These are phyloP conservation scores for Phaeosphaeriaceae sp. DNA, from an alignment of 2,329 filamentous ascomycete genomes.

Conservation along the genomic window DNA sequence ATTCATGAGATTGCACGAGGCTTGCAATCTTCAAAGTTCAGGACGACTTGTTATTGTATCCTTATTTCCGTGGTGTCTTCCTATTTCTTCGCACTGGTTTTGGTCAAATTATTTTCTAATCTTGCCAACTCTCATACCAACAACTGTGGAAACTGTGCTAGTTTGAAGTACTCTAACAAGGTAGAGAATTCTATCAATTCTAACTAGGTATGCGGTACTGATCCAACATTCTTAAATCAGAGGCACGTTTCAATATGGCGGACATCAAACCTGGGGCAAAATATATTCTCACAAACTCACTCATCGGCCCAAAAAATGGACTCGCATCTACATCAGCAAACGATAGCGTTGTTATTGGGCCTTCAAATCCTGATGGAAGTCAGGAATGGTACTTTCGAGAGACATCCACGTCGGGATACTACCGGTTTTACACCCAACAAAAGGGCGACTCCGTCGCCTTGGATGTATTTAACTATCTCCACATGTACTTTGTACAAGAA, in stretches of 20 bases:
- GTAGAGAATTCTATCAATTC: no score
- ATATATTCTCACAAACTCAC: constrained; percentile 9
- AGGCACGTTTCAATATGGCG: constrained; percentile 3
- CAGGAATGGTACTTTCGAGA: constrained; percentile 19
- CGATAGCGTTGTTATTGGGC: constrained; percentile 12
- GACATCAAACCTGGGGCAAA: constrained; percentile 2
- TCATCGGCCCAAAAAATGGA: constrained; percentile 8
- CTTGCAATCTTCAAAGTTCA: background rate
- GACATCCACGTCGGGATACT: constrained; percentile 2
- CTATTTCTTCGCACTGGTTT: no score
- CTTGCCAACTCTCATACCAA: no score
- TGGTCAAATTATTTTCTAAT: no score
- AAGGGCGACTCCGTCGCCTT: constrained; percentile 16
- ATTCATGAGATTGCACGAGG: background rate
- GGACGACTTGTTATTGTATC: no score
- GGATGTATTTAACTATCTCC: constrained; percentile 13
- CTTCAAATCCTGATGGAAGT: background rate
- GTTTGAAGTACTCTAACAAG: no score
- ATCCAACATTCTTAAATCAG: no score
- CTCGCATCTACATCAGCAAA: constrained; percentile 12
- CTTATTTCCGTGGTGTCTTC: no score
- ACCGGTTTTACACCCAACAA: constrained; percentile 16
- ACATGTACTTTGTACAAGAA: constrained; percentile 11
- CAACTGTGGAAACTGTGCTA: no score
- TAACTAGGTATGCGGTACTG: no score